Percentiles rank a stretch among this genome's conserved stretches.
Evolutionary conservation across 495 filamentous ascomycete species (phyloP).

Genomic region (Penicillium bovifimosum): DNA sequence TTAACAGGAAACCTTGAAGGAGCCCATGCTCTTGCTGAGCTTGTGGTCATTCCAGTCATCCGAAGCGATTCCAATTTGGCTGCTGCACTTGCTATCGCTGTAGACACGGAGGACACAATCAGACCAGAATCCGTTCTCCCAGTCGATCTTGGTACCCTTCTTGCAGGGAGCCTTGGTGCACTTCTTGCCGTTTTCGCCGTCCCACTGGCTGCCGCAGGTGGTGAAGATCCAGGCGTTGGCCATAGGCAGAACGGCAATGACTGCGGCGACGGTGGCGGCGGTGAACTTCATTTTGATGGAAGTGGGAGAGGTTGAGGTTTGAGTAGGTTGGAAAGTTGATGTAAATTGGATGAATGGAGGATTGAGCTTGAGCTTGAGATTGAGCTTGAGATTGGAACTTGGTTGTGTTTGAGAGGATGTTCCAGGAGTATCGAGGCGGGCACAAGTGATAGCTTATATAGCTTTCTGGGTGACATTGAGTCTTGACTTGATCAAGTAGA

Average conservation of each 20-base stretch:
- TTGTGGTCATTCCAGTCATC: slow-evolving; percentile 10
- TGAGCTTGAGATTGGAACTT: not conserved
- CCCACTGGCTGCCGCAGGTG: slow-evolving; percentile 9
- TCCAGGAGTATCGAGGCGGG: not conserved
- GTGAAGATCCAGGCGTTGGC: slow-evolving; percentile 15
- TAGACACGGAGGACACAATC: slow-evolving; percentile 10
- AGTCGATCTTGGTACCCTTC: slow-evolving; percentile 3
- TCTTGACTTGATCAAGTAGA: not conserved
- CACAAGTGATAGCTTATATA: not conserved
- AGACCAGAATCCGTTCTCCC: slow-evolving; percentile 1
- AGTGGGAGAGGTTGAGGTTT: not conserved
- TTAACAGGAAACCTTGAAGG: slow-evolving; percentile 3
- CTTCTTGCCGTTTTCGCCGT: slow-evolving; percentile 6
- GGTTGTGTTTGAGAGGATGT: not conserved
- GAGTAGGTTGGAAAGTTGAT: not conserved
- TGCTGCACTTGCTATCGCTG: slow-evolving; percentile 3
- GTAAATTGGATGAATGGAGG: not conserved
- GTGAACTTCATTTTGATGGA: slow-evolving; percentile 8
- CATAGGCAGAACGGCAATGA: slow-evolving; percentile 9
- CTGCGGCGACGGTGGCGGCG: slow-evolving; percentile 4
- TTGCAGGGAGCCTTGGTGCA: slow-evolving; percentile 8
- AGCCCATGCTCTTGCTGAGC: slow-evolving; percentile 5
- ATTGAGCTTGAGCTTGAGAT: not conserved
- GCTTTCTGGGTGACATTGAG: not conserved
- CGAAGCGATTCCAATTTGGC: slow-evolving; percentile 12